These are phyloP conservation scores for Eimeria praecox DNA, from an alignment of 169 alveolate species.

Conservation along the genomic window DNA sequence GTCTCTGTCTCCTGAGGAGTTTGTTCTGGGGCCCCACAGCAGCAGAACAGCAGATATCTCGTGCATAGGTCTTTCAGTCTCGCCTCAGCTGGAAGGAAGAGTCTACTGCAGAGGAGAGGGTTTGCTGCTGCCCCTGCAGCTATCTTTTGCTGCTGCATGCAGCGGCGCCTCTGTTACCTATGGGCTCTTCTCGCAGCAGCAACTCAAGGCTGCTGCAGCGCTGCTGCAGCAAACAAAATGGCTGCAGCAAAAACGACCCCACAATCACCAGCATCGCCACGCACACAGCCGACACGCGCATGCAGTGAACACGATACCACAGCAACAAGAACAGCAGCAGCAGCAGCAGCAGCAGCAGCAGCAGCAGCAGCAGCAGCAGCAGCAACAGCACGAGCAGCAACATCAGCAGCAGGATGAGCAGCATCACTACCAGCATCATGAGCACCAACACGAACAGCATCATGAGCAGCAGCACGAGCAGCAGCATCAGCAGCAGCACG, in stretches of 20 bases:
- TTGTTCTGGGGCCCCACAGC: neutral
- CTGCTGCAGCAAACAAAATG: slow-evolving; percentile 5
- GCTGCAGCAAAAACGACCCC: neutral
- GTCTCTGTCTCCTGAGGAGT: slow-evolving; percentile 32
- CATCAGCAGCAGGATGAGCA: neutral
- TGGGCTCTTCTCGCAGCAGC: slow-evolving; percentile 55
- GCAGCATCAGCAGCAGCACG: slow-evolving; percentile 3
- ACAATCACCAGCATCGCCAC: neutral
- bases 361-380: slow-evolving; percentile 3
- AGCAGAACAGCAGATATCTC: neutral
- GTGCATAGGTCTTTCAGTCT: slow-evolving; percentile 8
- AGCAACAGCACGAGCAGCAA: neutral
- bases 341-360: neutral
- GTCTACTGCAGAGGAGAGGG: slow-evolving; percentile 42
- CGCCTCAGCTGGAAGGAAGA: slow-evolving; percentile 6
- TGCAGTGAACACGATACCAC: neutral
- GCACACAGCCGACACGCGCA: neutral
- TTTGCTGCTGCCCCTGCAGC: slow-evolving; percentile 64
- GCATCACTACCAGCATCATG: too few species aligned
- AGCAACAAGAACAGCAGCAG: neutral
- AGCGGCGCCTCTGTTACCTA: slow-evolving; percentile 51
- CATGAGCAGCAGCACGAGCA: neutral
- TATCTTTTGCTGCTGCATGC: slow-evolving; percentile 37
- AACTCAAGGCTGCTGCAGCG: slow-evolving; percentile 19
- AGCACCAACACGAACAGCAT: neutral